These are phyloP conservation scores for Smallanthus sonchifolius DNA, from an alignment of 129 eudicot species.

Conservation along the genomic window DNA sequence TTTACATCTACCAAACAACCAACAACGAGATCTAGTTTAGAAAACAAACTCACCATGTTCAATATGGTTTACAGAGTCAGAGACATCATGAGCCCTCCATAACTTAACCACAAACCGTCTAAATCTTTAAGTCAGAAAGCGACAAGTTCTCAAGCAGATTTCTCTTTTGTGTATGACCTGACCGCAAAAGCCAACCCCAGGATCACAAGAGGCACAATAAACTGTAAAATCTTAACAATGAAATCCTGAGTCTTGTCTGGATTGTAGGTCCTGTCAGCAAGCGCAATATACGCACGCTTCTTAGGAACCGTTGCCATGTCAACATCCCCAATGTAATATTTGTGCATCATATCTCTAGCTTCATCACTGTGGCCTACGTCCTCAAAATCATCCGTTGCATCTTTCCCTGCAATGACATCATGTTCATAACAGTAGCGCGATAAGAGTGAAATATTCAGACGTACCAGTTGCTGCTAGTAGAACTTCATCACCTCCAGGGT, in stretches of 20 bases:
- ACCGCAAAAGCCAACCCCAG: slow-evolving; percentile 68
- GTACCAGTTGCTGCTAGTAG: slow-evolving; percentile 86
- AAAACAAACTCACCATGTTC: background rate
- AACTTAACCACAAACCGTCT: slow-evolving; percentile 12
- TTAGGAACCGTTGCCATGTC: slow-evolving; percentile 66
- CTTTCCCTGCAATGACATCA: slow-evolving; percentile 61
- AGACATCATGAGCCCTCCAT: slow-evolving; percentile 19
- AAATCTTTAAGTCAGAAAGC: background rate
- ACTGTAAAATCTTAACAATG: slow-evolving; percentile 67
- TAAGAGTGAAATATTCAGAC: background rate
- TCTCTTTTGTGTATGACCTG: slow-evolving; percentile 72
- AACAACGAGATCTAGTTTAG: background rate
- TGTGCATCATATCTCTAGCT: slow-evolving; percentile 68
- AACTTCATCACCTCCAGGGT: slow-evolving; percentile 97
- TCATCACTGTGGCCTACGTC: slow-evolving; percentile 87
- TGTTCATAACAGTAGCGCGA: background rate
- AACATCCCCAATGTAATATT: slow-evolving; percentile 68
- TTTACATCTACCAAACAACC: background rate
- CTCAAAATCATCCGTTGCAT: slow-evolving; percentile 84
- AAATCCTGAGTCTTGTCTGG: slow-evolving; percentile 63
- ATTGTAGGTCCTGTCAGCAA: slow-evolving; percentile 40
- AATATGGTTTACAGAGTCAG: background rate
- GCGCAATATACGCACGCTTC: slow-evolving; percentile 53
- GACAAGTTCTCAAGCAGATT: slow-evolving; percentile 29
- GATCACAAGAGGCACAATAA: slow-evolving; percentile 72